Base-by-base conservation (phyloP, 352 stramenopile genomes). In the Pythium coloratum region DNA sequence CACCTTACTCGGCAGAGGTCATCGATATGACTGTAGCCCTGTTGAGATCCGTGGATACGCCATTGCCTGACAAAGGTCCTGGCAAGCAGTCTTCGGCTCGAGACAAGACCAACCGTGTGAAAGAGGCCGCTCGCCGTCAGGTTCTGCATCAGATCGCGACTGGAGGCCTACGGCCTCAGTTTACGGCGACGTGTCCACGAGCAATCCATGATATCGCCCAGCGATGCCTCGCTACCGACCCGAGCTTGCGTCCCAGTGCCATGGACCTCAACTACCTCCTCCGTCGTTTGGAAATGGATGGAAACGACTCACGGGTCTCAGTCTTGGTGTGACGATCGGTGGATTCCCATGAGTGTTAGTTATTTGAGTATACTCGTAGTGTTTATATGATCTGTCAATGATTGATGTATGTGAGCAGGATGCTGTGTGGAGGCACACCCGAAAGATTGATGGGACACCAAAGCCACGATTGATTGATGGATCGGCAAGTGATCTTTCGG, bases 91-190 rank as follows among this genome's bases (percentile, higher is more conserved):
- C 8, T 2, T 53, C 46, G 6, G 32, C 6, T 26, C 46, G 46
- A 53, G 46, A 30, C 46, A 53, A 32, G n/a, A 53, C 46, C 46
- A 53, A 33, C 24, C n/a, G 20, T 16, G 32, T 53, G n/a, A 53
- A 66, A n/a, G 60, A 42, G 13, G 14, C 34, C 14, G 40, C 50
- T 20, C 50, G 50, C 18, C 50, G 36, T 14, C 50, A 14, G 8
- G n/a, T 59, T 1, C 38, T 66, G 5, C 60, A 49, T 6, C 60
- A 60, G 36, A 66, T 66, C 60, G 50, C 60, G 7, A 51, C 36
- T 16, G 60, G 60, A 8, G 60, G 53, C 24, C 12, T 59, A 13
- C 60, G 40, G 14, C 60, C 60, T 1, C 20, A 42, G 38, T 66
- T 66, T 18, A 55, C 26, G 7, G 30, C 49, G 60, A 44, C 49